Evolutionary conservation across 1,139 yeast species (phyloP), one percentile per base, ranked within the genome.

Genomic region (Magnusiomyces magnusii): DNA sequence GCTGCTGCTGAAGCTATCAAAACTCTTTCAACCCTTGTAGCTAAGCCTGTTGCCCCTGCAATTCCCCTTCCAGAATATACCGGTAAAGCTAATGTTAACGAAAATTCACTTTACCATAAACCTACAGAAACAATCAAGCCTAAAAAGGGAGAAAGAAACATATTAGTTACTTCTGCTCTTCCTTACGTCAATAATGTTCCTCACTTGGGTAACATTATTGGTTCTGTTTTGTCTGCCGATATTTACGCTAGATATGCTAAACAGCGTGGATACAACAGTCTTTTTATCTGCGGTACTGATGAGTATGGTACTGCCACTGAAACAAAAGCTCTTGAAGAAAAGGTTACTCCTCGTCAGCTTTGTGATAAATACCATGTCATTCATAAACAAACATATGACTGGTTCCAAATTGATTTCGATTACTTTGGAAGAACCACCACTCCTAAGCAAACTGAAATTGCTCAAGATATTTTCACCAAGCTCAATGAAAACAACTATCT

Each of bases 231-330:
- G 64, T 84, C 93, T 61, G 99, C 99, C 42, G 99, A 93, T 77
- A 89, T 93, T 64, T 95, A 83, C 75, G 81, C 98, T 59, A 85
- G 99, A 72, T 93, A 88, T 75, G 84, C 88, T 70, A 92, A 91
- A 74, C 85, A 87, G 66, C 84, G 97, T 77, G 89, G 91, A 73
- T 86, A 87, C 77, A 93, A 92, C 71, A 80, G 96, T 25, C 76
- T 93, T 63, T 93, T 78, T 69, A 76, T 93, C 61, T 91, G 99
- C 76, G 99, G 99, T 75, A 95, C 99, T 47, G 99, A 93, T 72
- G 99, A 93, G 75, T 95, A 93, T 72, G 99, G 99, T 72, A 93
- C 99, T 62, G 99, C 99, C 56, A 93, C 99, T 28, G 99, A 93
- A 75, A 95, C 99, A 44, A 93, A 93, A 75, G 99, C 99, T 13